A percentile compares a stretch with the other conserved stretches of the same genome.
These are phyloP conservation scores for Microbotryomycetes sp. DNA, from an alignment of 1,284 basidiomycete species.

Conservation along the genomic window DNA sequence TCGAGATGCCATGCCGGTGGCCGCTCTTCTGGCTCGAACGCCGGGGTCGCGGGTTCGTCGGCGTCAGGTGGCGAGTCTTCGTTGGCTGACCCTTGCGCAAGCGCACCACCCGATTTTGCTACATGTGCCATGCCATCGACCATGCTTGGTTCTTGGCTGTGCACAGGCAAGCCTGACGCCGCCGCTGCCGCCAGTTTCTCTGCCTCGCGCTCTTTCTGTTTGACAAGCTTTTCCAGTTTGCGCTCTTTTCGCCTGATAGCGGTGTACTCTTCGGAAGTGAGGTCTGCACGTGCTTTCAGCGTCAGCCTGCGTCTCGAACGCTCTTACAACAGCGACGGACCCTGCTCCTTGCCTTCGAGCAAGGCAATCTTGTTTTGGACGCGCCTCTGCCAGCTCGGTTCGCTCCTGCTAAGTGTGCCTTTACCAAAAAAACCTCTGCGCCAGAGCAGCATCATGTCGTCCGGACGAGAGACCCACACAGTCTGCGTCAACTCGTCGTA, in stretches of 20 bases:
- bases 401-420: slow-evolving; percentile 83
- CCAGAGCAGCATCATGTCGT: slow-evolving; percentile 68
- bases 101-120: no score
- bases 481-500: slow-evolving; percentile 66
- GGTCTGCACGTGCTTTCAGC: slow-evolving; percentile 43
- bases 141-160: neutral
- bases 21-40: slow-evolving; percentile 34
- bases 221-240: slow-evolving; percentile 70
- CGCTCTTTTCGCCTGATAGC: slow-evolving; percentile 75
- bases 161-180: slow-evolving; percentile 45
- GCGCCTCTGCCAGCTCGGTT: slow-evolving; percentile 73
- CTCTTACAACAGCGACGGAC: slow-evolving; percentile 41
- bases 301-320: neutral
- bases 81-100: no score
- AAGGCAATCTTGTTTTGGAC: slow-evolving; percentile 60
- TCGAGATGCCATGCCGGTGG: slow-evolving; percentile 41
- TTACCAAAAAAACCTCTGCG: slow-evolving; percentile 93
- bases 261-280: slow-evolving; percentile 80
- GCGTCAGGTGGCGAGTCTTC: neutral
- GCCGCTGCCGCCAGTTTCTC: slow-evolving; percentile 64
- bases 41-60: slow-evolving; percentile 44
- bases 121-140: neutral
- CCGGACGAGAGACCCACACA: slow-evolving; percentile 64
- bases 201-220: slow-evolving; percentile 60
- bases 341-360: slow-evolving; percentile 44